Evolutionary conservation across 495 filamentous ascomycete species (phyloP), one percentile per base, ranked within the genome.

Genomic region (Lepidopterella palustris): DNA sequence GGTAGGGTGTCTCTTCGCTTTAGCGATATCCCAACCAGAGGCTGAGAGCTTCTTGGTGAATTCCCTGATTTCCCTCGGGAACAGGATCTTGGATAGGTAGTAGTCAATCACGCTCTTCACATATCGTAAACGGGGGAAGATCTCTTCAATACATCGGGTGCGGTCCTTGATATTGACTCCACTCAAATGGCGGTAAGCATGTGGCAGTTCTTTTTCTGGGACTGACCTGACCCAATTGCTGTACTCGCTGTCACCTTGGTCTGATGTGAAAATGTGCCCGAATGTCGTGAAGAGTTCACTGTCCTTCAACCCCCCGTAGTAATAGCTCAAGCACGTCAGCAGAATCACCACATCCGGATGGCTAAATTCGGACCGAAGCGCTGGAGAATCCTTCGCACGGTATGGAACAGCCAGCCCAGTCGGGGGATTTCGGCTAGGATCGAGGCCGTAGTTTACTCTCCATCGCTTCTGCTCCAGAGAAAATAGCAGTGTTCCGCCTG

Each of bases 311-410:
- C 86, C 85, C 0, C 70, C 68, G 53, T 88, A 86, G 61, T 90
- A 89, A 66, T 87, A 89, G 29, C 76, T 80, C 3, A 89, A 68
- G 27, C 74, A 84, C 0, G 87, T 88, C 23, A 91, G 64, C 8
- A 83, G 56, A 21, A 89, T 84, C 25, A 77, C 75, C 0, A 84
- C 81, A 63, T 90, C 86, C 3, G 80, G 79, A 62, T 83, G 80
- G 18, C 80, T 78, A 60, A 70, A 82, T 61, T 82, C 80, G 4
- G 79, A 74, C 31, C 73, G 69, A 5, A 76, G 74, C 11, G 74
- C 76, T 1, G 79, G 79, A 4, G 74, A 69, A 11, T 74, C 74
- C 25, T 79, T 79, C 2, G 71, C 76, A 45, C 68, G 52, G 60
- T 32, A 73, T 18, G 79, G 79, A 4, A 82, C 79, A 4, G 79